These are phyloP conservation scores for Linanthus parryae DNA, from an alignment of 148 eudicot species.

Conservation along the genomic window DNA sequence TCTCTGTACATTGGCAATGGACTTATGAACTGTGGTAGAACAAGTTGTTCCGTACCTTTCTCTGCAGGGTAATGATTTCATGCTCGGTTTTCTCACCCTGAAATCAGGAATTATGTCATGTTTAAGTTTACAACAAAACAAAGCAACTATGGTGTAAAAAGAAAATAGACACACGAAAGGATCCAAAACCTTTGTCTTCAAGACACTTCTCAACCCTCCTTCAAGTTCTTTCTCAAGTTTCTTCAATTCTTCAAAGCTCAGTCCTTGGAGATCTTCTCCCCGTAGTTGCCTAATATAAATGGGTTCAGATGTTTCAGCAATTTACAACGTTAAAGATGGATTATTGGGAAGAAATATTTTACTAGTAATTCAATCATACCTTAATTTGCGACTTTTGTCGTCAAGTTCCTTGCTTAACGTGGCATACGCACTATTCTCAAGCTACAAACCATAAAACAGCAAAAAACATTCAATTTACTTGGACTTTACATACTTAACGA, in stretches of 20 bases:
- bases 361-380: slow-evolving; percentile 14
- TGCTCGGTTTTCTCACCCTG: background rate
- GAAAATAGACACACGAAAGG: background rate
- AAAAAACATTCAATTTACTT: too few species aligned
- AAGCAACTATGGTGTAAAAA: background rate
- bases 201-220: slow-evolving; percentile 24
- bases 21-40: too few species aligned
- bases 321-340: background rate
- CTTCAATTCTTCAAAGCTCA: slow-evolving; percentile 22
- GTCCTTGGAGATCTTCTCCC: slow-evolving; percentile 45
- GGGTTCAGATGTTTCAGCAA: background rate
- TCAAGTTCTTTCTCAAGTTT: slow-evolving; percentile 29
- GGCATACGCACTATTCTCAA: slow-evolving; percentile 12
- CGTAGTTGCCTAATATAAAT: slow-evolving; percentile 20
- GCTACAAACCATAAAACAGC: slow-evolving; percentile 6
- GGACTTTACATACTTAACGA: background rate
- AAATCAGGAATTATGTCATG: background rate
- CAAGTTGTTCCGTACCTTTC: too few species aligned
- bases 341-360: too few species aligned
- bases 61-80: too few species aligned
- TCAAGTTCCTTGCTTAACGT: slow-evolving; percentile 19
- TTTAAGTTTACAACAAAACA: background rate
- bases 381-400: slow-evolving; percentile 24
- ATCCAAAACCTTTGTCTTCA: slow-evolving; percentile 28
- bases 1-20: too few species aligned